Conservation (phyloP, 31 red algal genomes). For the Odonthalia washingtoniensis region DNA sequence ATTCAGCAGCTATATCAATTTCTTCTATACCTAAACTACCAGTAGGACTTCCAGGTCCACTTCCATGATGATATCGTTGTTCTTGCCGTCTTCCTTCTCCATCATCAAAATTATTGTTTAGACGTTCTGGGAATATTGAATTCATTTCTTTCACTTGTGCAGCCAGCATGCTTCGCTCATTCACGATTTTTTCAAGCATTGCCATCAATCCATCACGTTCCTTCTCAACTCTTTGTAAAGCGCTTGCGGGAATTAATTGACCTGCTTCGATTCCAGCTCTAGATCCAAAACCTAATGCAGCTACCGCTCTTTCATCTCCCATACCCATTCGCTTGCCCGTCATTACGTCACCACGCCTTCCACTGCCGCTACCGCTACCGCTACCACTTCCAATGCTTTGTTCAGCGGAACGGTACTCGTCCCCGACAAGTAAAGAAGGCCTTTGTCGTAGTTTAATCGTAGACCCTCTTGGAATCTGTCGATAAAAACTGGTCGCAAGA, state of each 20-base stretch:
- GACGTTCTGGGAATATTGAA: conserved; percentile 34
- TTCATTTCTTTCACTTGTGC: conserved; percentile 63
- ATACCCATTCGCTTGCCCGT: too few species aligned
- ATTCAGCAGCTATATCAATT: conserved; percentile 54
- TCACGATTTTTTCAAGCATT: conserved; percentile 62
- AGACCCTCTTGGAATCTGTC: conserved; percentile 49
- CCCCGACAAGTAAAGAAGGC: not conserved
- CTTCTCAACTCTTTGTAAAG: conserved; percentile 57
- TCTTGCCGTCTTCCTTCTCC: not conserved
- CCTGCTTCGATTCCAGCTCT: not conserved
- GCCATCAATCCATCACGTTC: conserved; percentile 57
- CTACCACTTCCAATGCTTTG: not conserved
- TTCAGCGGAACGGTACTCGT: not conserved
- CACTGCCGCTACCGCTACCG: not conserved
- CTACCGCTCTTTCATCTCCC: too few species aligned
- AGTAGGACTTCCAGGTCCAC: not conserved
- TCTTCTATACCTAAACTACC: not conserved
- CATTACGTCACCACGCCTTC: too few species aligned
- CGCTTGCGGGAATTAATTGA: conserved; percentile 17
- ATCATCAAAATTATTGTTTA: too few species aligned
- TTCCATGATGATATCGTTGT: not conserved
- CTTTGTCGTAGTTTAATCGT: conserved; percentile 59
- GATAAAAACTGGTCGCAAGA: conserved; percentile 53
- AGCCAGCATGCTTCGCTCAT: conserved; percentile 71
- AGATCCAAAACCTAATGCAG: conserved; percentile 3